A percentile compares a stretch with the other conserved stretches of the same genome.
Evolutionary conservation across 768 basidiomycete species (phyloP).

Genomic region (Macrolepiota fuliginosa): DNA sequence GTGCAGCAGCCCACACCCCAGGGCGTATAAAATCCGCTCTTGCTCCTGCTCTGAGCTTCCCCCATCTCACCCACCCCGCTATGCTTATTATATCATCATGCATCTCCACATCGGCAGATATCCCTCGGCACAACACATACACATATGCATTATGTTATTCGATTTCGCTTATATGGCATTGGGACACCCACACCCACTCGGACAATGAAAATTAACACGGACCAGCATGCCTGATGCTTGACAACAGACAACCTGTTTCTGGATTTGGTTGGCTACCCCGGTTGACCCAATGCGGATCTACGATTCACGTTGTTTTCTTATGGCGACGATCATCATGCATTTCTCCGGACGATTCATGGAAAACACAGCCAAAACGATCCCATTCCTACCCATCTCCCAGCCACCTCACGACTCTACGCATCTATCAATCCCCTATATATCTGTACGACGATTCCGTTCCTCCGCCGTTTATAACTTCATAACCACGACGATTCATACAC

Average conservation of each 20-base stretch:
- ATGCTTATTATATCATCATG: neutral
- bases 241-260: neutral
- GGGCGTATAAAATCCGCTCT: conserved; percentile 40
- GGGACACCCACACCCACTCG: neutral
- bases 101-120: neutral
- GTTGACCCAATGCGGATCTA: neutral
- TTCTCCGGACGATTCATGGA: neutral
- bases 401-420: no score
- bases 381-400: no score
- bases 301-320: neutral
- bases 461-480: no score
- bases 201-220: neutral
- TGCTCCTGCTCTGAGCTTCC: neutral
- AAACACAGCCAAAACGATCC: no score
- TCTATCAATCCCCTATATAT: no score
- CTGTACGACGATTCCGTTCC: no score
- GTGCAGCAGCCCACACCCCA: conserved; percentile 76
- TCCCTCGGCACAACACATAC: neutral
- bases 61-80: neutral
- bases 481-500: no score
- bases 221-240: neutral
- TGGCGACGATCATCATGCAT: neutral
- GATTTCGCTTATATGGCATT: neutral
- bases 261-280: neutral
- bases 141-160: neutral